These are phyloP conservation scores for Trichosporon faecale DNA, from an alignment of 1,284 basidiomycete genomes.

Conservation along the genomic window DNA sequence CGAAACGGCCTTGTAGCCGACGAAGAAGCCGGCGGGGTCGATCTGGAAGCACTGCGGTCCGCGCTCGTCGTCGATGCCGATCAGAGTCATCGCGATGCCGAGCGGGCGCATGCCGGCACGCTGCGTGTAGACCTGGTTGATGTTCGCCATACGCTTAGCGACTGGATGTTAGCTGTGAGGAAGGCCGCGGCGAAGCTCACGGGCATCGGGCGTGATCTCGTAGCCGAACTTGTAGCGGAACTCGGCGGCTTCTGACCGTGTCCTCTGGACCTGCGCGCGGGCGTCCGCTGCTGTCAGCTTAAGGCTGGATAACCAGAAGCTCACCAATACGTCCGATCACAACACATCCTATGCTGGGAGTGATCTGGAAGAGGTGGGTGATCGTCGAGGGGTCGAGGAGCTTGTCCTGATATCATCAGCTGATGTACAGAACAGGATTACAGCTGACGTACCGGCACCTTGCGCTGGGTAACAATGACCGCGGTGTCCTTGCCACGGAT, in stretches of 20 bases:
- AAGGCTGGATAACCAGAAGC: conserved; percentile 27
- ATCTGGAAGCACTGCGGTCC: conserved; percentile 97
- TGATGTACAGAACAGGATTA: not conserved
- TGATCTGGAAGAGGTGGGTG: conserved; percentile 94
- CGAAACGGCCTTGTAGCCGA: conserved; percentile 95
- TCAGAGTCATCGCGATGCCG: conserved; percentile 95
- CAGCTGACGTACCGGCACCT: conserved; percentile 74
- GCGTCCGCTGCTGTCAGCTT: conserved; percentile 70
- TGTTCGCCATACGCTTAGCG: conserved; percentile 90
- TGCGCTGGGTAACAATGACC: conserved; percentile 96
- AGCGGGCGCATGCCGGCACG: conserved; percentile 95
- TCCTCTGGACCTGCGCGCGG: conserved; percentile 81
- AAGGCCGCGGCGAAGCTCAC: conserved; percentile 31
- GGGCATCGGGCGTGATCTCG: conserved; percentile 91
- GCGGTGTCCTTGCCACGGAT: conserved; percentile 91
- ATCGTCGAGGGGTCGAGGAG: conserved; percentile 91
- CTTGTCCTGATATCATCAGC: conserved; percentile 70
- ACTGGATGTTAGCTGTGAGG: conserved; percentile 52
- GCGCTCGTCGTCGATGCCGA: conserved; percentile 82
- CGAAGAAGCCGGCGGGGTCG: conserved; percentile 97
- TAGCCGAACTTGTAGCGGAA: conserved; percentile 98
- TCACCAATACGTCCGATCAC: conserved; percentile 92
- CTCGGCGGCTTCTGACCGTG: conserved; percentile 85
- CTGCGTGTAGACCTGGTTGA: conserved; percentile 99
- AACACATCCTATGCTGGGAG: conserved; percentile 93